Evolutionary conservation across 2,329 filamentous ascomycete species (phyloP).

Genomic region (Neurospora crassa): DNA sequence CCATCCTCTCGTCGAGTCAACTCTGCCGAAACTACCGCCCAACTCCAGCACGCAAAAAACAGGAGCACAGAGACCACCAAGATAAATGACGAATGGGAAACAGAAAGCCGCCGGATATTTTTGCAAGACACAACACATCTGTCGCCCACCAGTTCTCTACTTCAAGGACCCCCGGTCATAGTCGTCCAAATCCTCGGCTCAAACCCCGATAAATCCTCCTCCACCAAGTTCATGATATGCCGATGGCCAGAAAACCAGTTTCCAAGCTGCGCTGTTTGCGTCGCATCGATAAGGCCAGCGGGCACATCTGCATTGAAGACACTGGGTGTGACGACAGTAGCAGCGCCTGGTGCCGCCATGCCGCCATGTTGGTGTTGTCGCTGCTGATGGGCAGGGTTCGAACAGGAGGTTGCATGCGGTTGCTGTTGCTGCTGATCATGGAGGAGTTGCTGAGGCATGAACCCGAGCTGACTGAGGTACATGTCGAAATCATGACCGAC

Average conservation of each 20-base stretch:
- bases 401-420: neutral
- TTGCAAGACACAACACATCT: neutral
- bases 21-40: neutral
- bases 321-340: neutral
- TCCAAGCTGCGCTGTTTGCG: conserved; percentile 38
- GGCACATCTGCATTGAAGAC: conserved; percentile 2
- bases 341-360: neutral
- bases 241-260: conserved; percentile 59
- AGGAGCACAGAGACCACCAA: neutral
- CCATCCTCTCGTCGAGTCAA: neutral
- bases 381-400: neutral
- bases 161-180: neutral
- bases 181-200: conserved; percentile 14
- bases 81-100: neutral
- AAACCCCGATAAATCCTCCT: conserved; percentile 47
- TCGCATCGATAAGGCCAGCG: conserved; percentile 3
- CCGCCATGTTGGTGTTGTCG: conserved; percentile 1
- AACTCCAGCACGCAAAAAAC: neutral
- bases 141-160: neutral
- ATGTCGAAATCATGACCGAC: conserved; percentile 54
- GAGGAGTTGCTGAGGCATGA: conserved; percentile 39
- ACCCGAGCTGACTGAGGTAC: conserved; percentile 53
- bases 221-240: conserved; percentile 55
- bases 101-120: neutral
- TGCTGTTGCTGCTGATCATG: conserved; percentile 20